A percentile compares a stretch with the other conserved stretches of the same genome.
These are phyloP conservation scores for Ceratocystis colombiana DNA, from an alignment of 2,329 filamentous ascomycete species.

Conservation along the genomic window DNA sequence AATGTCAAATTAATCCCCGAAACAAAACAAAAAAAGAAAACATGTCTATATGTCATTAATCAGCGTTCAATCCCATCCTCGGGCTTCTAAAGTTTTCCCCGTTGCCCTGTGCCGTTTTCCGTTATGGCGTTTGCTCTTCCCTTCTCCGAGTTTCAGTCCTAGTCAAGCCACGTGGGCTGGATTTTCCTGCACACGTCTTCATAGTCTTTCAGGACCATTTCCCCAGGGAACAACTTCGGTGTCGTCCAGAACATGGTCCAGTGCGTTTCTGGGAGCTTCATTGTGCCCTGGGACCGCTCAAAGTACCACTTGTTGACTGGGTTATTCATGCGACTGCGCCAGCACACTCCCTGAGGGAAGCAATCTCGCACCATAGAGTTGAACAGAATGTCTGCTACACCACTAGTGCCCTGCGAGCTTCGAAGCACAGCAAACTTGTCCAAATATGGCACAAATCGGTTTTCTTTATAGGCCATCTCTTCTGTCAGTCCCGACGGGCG, in stretches of 20 bases:
- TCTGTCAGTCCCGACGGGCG: constrained; percentile 51
- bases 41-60: neutral
- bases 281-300: constrained; percentile 72
- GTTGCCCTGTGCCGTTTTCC: neutral
- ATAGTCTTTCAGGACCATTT: constrained; percentile 54
- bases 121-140: too few species aligned
- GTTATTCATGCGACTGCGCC: constrained; percentile 81
- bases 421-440: constrained; percentile 96
- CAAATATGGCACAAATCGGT: constrained; percentile 75
- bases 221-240: constrained; percentile 47
- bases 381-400: constrained; percentile 92
- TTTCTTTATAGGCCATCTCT: constrained; percentile 44
- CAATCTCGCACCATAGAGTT: constrained; percentile 87
- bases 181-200: constrained; percentile 61
- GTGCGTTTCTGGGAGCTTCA: constrained; percentile 68
- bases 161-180: constrained; percentile 53
- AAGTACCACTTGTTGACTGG: constrained; percentile 99
- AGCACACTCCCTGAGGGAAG: constrained; percentile 81
- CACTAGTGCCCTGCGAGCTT: constrained; percentile 76
- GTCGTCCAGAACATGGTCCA: constrained; percentile 99
- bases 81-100: neutral
- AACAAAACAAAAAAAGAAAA: neutral
- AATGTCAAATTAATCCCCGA: constrained; percentile 15
- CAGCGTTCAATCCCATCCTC: neutral
- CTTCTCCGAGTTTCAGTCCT: neutral